Conservation (phyloP, 441 rosid genomes). For the Syzygium syzygioides region DNA sequence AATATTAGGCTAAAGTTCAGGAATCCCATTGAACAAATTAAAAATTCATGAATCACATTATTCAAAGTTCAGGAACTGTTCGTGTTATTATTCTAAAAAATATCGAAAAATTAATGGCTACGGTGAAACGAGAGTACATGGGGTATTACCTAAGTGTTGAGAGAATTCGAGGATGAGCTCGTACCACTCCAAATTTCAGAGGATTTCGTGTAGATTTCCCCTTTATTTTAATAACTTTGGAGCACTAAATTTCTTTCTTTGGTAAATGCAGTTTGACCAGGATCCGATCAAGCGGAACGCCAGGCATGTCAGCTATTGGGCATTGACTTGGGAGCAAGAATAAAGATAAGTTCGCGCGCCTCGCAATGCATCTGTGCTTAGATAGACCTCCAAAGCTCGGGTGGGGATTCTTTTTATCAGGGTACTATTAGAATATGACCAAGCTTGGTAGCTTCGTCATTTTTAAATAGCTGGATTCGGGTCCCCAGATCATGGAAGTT, state of each 20-base stretch:
- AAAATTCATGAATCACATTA: too few relatives aligned
- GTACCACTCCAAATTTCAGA: background rate
- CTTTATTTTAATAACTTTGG: background rate
- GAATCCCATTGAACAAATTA: too few relatives aligned
- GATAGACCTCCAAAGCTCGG: background rate
- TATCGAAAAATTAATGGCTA: background rate
- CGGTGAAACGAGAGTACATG: fast-evolving
- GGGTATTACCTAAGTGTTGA: background rate
- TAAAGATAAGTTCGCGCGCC: too few relatives aligned
- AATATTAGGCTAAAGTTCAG: too few relatives aligned
- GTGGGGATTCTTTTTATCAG: background rate
- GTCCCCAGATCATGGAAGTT: background rate
- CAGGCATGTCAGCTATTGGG: too few relatives aligned
- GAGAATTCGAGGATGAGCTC: background rate
- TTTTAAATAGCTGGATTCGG: background rate
- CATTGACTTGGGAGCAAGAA: too few relatives aligned
- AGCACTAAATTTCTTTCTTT: background rate
- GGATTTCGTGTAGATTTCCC: background rate
- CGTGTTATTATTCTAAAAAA: background rate
- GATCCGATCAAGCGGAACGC: background rate
- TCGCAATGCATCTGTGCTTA: too few relatives aligned
- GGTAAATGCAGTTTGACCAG: background rate
- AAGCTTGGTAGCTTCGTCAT: background rate
- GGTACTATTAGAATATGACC: background rate
- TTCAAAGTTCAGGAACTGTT: too few relatives aligned